Conservation (phyloP, 768 basidiomycete species). For the Lactarius deliciosus region DNA sequence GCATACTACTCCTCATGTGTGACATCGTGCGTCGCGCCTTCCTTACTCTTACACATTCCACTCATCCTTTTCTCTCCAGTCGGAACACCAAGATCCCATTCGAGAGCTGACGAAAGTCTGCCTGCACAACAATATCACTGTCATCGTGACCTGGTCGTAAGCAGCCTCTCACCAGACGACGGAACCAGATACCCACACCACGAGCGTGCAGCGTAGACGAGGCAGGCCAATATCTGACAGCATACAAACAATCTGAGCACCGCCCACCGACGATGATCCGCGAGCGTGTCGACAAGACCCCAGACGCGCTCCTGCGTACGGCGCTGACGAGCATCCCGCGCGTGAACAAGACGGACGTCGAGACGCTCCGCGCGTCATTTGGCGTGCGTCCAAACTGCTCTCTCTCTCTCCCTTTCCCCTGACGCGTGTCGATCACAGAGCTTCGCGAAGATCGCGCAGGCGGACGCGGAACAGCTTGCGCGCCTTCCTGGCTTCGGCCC, state of each 20-base stretch:
- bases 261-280: slow-evolving; percentile 93
- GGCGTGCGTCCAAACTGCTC: slow-evolving; percentile 57
- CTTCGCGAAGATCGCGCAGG: slow-evolving; percentile 76
- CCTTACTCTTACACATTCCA: background rate
- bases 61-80: slow-evolving; percentile 45
- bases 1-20: slow-evolving; percentile 85
- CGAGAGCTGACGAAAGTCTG: slow-evolving; percentile 93
- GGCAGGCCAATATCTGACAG: slow-evolving; percentile 86
- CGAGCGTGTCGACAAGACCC: slow-evolving; percentile 90
- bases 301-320: slow-evolving; percentile 74
- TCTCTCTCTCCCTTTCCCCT: slow-evolving; percentile 2
- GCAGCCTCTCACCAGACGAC: slow-evolving; percentile 31
- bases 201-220: slow-evolving; percentile 68
- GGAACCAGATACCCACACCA: background rate
- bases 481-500: slow-evolving; percentile 91
- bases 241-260: slow-evolving; percentile 92
- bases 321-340: slow-evolving; percentile 86
- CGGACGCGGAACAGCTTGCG: slow-evolving; percentile 70
- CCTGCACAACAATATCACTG: slow-evolving; percentile 88
- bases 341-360: slow-evolving; percentile 97
- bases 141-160: slow-evolving; percentile 91
- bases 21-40: slow-evolving; percentile 50
- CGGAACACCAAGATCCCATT: slow-evolving; percentile 88
- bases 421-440: slow-evolving; percentile 50
- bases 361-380: slow-evolving; percentile 87